Percentiles rank a stretch among this genome's conserved stretches.
These are phyloP conservation scores for Phyllosticta citrichinensis DNA, from an alignment of 2,329 filamentous ascomycete genomes.

Conservation along the genomic window DNA sequence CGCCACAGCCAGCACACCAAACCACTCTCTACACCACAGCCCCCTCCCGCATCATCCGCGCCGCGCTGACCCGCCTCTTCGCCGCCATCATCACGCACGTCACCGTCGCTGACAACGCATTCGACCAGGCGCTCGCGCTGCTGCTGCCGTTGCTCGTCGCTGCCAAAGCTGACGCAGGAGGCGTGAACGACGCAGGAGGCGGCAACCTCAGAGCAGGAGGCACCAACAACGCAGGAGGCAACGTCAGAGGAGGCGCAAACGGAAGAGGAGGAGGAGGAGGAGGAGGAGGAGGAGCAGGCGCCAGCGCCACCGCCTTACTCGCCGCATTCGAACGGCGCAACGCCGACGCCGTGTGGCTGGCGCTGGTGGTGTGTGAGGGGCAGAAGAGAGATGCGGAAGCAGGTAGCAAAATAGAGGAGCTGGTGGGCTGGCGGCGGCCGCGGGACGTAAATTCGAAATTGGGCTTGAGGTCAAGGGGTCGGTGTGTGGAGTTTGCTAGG, in stretches of 20 bases:
- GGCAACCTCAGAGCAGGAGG: too few relatives aligned
- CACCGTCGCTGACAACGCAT: conserved; percentile 50
- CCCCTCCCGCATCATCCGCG: conserved; percentile 55
- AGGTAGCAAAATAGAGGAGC: background rate
- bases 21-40: conserved; percentile 38
- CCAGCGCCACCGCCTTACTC: too few relatives aligned
- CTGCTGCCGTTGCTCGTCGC: conserved; percentile 34
- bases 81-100: conserved; percentile 53
- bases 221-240: too few relatives aligned
- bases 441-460: background rate
- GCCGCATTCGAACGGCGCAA: conserved; percentile 55
- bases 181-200: too few relatives aligned
- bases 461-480: background rate
- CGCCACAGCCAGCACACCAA: background rate
- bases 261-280: too few relatives aligned
- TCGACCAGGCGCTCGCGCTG: conserved; percentile 60
- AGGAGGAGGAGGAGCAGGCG: too few relatives aligned
- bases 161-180: too few relatives aligned
- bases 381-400: background rate
- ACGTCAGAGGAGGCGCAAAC: too few relatives aligned
- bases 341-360: conserved; percentile 67
- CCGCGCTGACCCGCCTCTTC: conserved; percentile 50
- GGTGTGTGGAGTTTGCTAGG: background rate
- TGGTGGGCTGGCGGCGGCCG: background rate
- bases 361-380: background rate